phyloP scores from a whole-genome alignment of 2,329 filamentous ascomycete genomes.

The Aureobasidium subglaciale region DNA sequence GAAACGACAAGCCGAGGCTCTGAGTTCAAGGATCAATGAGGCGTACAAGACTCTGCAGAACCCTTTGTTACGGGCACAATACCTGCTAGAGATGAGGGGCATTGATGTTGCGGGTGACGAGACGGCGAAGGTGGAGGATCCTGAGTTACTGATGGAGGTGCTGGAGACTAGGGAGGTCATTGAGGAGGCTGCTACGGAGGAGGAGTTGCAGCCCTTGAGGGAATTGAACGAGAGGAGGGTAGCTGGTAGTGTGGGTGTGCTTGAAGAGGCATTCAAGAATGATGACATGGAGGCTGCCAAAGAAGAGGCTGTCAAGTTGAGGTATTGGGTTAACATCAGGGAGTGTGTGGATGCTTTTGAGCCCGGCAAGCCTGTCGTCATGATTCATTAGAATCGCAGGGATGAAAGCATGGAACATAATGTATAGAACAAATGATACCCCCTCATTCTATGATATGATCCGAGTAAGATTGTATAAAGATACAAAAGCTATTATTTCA shows the following conservation, averaged over 20 bases:
- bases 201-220: constrained; percentile 54
- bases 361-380: constrained; percentile 56
- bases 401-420: background rate
- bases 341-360: constrained; percentile 81
- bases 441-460: background rate
- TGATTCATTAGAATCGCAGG: constrained; percentile 43
- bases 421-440: constrained; percentile 14
- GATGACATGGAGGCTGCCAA: constrained; percentile 62
- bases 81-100: constrained; percentile 64
- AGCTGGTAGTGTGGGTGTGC: constrained; percentile 49
- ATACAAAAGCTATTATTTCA: background rate
- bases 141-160: constrained; percentile 68
- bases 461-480: background rate
- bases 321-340: constrained; percentile 86
- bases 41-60: constrained; percentile 79
- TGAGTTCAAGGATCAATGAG: constrained; percentile 80
- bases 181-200: constrained; percentile 50
- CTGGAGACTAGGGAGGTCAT: constrained; percentile 66
- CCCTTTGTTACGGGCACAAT: constrained; percentile 79
- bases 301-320: constrained; percentile 65
- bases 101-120: constrained; percentile 78
- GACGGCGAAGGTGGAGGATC: constrained; percentile 60
- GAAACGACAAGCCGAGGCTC: constrained; percentile 61
- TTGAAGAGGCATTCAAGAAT: constrained; percentile 59
- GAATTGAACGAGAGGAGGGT: constrained; percentile 63